Evolutionary conservation across 345 rosid genomes (phyloP).

Genomic region (Erodium maritimum): DNA sequence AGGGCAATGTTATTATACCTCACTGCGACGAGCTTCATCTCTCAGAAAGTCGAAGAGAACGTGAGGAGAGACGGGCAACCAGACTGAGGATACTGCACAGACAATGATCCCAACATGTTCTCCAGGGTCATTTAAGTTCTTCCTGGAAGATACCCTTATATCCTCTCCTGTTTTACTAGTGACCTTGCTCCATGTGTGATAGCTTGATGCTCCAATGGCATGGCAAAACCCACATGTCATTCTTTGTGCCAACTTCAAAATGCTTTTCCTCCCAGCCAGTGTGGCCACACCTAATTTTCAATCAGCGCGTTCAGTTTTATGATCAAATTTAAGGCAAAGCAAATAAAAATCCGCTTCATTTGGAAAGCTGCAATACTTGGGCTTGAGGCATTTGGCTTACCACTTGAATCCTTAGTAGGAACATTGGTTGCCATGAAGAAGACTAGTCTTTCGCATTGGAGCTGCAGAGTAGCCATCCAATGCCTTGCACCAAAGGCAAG

Average conservation of each 20-base stretch:
- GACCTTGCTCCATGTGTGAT: constrained; percentile 77
- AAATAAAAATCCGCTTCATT: background rate
- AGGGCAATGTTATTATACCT: constrained; percentile 29
- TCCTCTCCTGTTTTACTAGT: constrained; percentile 86
- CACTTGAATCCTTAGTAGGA: constrained; percentile 96
- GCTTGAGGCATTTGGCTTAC: constrained; percentile 17
- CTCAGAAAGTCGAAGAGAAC: constrained; percentile 73
- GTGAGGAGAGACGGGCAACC: constrained; percentile 71
- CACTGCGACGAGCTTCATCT: constrained; percentile 63
- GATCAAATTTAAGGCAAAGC: too few species aligned
- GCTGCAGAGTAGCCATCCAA: constrained; percentile 82
- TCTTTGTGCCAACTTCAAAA: constrained; percentile 77
- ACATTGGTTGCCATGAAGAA: constrained; percentile 99
- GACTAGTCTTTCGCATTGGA: constrained; percentile 81
- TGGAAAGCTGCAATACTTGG: background rate
- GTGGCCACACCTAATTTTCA: constrained; percentile 63
- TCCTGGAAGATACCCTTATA: constrained; percentile 77
- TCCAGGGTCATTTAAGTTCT: constrained; percentile 84
- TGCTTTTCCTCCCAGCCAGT: constrained; percentile 91
- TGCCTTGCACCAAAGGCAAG: constrained; percentile 90
- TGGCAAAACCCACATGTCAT: constrained; percentile 79
- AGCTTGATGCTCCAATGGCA: constrained; percentile 88
- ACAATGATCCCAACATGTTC: constrained; percentile 87
- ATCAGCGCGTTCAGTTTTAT: background rate
- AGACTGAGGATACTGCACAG: constrained; percentile 78